These are phyloP conservation scores for Clitopilus hobsonii DNA, from an alignment of 768 basidiomycete genomes.

Conservation along the genomic window DNA sequence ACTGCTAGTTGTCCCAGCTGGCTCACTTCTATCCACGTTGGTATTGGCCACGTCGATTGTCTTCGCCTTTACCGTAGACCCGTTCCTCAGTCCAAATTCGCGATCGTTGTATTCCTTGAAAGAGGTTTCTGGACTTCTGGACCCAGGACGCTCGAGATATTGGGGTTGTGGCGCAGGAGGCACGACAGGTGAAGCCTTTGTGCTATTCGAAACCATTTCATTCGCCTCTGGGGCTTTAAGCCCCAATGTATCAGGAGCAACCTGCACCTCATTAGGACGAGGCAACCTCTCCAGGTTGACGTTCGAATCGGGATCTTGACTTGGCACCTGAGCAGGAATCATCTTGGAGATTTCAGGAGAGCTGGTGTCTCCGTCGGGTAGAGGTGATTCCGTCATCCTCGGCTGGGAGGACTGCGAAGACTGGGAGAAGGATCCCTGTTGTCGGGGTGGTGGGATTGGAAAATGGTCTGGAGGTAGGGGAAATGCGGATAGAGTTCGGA, in stretches of 20 bases:
- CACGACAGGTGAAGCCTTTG: neutral
- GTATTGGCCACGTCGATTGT: constrained; percentile 24
- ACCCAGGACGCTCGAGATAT: neutral
- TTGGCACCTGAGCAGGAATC: neutral
- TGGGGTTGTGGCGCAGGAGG: neutral
- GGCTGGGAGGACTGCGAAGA: constrained; percentile 19
- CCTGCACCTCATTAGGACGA: no score
- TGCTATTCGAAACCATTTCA: neutral
- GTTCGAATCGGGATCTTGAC: no score
- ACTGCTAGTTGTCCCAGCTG: constrained; percentile 48
- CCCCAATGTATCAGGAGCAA: no score
- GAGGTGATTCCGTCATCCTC: constrained; percentile 18
- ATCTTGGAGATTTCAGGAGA: constrained; percentile 1
- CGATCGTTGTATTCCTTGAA: constrained; percentile 14
- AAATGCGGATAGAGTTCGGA: constrained; percentile 71
- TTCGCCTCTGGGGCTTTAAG: neutral
- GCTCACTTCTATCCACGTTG: constrained; percentile 42
- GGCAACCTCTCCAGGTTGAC: no score
- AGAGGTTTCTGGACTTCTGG: neutral
- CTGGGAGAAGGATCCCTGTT: constrained; percentile 19
- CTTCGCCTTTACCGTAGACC: constrained; percentile 18
- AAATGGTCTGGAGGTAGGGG: constrained; percentile 71
- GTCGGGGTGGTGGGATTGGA: constrained; percentile 49
- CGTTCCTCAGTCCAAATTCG: constrained; percentile 28
- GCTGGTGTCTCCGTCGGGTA: constrained; percentile 13